Conservation (phyloP, 2,329 filamentous ascomycete species). For the Pseudocercospora eumusae region DNA sequence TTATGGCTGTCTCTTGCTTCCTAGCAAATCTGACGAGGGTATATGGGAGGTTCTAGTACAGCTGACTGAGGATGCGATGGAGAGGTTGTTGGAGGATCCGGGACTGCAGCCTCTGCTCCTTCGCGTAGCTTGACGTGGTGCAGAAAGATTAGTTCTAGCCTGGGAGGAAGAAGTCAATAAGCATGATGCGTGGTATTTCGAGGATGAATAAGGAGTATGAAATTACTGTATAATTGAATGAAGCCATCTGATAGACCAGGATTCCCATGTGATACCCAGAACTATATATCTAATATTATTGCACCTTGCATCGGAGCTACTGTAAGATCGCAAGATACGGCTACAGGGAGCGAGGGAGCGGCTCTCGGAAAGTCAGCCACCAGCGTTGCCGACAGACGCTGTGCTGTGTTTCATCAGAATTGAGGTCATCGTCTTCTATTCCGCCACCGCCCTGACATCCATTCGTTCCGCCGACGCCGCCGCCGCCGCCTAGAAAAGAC, state of each 20-base stretch:
- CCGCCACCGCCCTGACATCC: not conserved
- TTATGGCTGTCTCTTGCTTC: slow-evolving; percentile 26
- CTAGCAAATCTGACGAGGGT: slow-evolving; percentile 17
- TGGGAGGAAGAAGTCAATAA: not conserved
- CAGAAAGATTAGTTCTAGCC: not conserved
- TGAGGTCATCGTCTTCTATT: not conserved
- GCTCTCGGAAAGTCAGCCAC: not conserved
- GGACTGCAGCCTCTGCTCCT: slow-evolving; percentile 21
- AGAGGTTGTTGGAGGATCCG: slow-evolving; percentile 23
- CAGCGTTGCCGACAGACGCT: not conserved
- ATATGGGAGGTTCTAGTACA: slow-evolving; percentile 32
- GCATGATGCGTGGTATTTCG: not conserved
- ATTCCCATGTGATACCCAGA: not conserved
- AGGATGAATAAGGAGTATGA: not conserved
- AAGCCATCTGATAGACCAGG: not conserved
- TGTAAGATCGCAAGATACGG: not conserved
- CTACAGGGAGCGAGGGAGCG: not conserved
- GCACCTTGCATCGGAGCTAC: not conserved
- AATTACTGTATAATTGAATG: not conserved
- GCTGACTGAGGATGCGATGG: slow-evolving; percentile 22
- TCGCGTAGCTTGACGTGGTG: slow-evolving; percentile 12
- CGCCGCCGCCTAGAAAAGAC: too few species aligned
- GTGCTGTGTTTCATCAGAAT: not conserved
- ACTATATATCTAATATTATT: too few species aligned
- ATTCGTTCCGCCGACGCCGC: slow-evolving; percentile 1